Conservation (phyloP, 441 rosid genomes). For the Dalechampia spathulata region DNA sequence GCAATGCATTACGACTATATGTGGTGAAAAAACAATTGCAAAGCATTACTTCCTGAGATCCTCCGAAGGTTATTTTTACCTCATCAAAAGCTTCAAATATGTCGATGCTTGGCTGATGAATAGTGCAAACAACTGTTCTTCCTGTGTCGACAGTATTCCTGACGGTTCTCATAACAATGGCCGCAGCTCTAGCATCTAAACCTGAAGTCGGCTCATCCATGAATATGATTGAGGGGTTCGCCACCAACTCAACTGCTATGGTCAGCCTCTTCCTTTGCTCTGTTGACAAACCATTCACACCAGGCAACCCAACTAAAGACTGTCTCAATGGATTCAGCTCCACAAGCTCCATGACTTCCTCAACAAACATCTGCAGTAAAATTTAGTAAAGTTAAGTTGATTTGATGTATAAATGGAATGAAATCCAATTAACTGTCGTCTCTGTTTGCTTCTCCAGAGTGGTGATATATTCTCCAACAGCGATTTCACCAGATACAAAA, state of each 20-base stretch:
- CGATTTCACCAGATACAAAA: not conserved
- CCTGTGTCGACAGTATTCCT: conserved; percentile 43
- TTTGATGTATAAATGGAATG: not conserved
- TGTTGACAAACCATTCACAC: conserved; percentile 34
- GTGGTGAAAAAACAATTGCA: too few relatives aligned
- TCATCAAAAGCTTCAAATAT: conserved; percentile 16
- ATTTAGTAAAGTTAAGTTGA: too few relatives aligned
- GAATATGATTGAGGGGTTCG: conserved; percentile 40
- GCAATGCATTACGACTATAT: not conserved
- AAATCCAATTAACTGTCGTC: too few relatives aligned
- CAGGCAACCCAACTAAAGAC: conserved; percentile 35
- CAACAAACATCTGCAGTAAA: conserved; percentile 29
- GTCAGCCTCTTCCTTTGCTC: conserved; percentile 41
- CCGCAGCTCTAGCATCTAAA: conserved; percentile 43
- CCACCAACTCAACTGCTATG: conserved; percentile 39
- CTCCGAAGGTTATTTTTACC: not conserved
- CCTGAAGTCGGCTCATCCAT: conserved; percentile 49
- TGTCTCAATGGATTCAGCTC: conserved; percentile 24
- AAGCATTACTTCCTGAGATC: not conserved
- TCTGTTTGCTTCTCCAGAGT: too few relatives aligned
- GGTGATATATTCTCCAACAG: too few relatives aligned
- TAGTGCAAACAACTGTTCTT: conserved; percentile 38
- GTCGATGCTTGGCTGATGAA: conserved; percentile 34
- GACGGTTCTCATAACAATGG: conserved; percentile 42
- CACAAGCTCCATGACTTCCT: conserved; percentile 36